Evolutionary conservation across 2,329 filamentous ascomycete genomes (phyloP).

Genomic region (Neospermospora avenae): DNA sequence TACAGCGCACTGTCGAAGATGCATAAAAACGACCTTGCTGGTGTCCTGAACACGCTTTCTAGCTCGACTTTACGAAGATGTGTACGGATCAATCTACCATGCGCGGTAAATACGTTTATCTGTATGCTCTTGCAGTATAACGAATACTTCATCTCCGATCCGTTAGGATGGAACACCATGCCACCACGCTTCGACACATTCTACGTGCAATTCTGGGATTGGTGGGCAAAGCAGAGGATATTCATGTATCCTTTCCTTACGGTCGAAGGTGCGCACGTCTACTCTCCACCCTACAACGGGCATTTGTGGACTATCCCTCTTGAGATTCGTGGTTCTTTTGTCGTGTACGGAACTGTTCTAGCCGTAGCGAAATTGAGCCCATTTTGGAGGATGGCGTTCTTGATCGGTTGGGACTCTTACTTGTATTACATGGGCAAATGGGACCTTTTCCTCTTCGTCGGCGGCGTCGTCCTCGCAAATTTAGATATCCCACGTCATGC

Average conservation of each 20-base stretch:
- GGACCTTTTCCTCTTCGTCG: constrained; percentile 13
- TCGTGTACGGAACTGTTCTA: constrained; percentile 10
- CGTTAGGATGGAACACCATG: constrained; percentile 1
- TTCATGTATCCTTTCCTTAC: constrained; percentile 3
- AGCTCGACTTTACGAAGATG: constrained; percentile 44
- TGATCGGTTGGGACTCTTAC: background rate
- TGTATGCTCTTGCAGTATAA: constrained; percentile 36
- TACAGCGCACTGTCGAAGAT: constrained; percentile 41
- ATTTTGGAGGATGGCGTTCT: background rate
- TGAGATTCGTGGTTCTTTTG: constrained; percentile 6
- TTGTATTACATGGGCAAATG: constrained; percentile 8
- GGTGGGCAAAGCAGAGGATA: constrained; percentile 15
- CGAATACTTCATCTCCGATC: constrained; percentile 28
- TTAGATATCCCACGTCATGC: constrained; percentile 2
- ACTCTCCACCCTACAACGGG: constrained; percentile 20
- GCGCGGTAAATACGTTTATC: constrained; percentile 39
- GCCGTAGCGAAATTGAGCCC: constrained; percentile 1
- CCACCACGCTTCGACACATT: constrained; percentile 24
- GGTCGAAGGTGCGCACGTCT: constrained; percentile 6
- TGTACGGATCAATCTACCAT: constrained; percentile 43
- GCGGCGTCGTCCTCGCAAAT: constrained; percentile 3
- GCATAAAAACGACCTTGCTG: constrained; percentile 35
- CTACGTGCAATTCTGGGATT: constrained; percentile 31
- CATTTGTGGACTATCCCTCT: constrained; percentile 23
- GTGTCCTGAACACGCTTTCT: constrained; percentile 38